Conservation (phyloP, 116 monocot genomes). For the Papilionanthe hybrid region DNA sequence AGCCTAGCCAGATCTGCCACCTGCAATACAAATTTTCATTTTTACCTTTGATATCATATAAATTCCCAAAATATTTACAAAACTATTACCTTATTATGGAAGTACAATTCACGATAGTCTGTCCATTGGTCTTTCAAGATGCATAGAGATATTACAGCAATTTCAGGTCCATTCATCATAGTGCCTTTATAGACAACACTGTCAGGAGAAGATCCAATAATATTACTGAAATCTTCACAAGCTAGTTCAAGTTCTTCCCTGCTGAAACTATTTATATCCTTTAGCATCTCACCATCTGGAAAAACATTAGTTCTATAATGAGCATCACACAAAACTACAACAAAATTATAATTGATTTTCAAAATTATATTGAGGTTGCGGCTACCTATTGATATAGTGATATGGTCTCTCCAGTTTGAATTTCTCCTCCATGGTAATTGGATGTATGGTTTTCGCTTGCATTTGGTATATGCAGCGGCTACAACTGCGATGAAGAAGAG, state of each 20-base stretch:
- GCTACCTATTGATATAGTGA: conserved; percentile 51
- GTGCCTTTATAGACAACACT: conserved; percentile 88
- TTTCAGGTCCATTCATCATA: conserved; percentile 72
- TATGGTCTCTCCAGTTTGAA: conserved; percentile 29
- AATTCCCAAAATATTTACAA: not conserved
- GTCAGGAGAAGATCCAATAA: conserved; percentile 77
- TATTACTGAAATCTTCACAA: conserved; percentile 99
- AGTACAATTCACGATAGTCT: conserved; percentile 64
- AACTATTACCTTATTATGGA: conserved; percentile 61
- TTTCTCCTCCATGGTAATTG: conserved; percentile 47
- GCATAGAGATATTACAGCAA: conserved; percentile 80
- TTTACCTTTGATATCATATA: not conserved
- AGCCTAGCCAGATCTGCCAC: conserved; percentile 71
- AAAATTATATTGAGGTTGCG: not conserved
- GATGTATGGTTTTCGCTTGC: conserved; percentile 26
- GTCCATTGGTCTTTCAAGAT: conserved; percentile 64
- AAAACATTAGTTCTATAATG: conserved; percentile 2
- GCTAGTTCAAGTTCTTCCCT: conserved; percentile 85
- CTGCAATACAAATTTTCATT: conserved; percentile 27
- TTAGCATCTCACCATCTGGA: conserved; percentile 61
- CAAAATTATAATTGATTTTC: not conserved
- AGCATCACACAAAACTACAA: not conserved
- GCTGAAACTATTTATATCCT: conserved; percentile 55
- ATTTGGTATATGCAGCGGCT: conserved; percentile 28
- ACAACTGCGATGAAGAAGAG: conserved; percentile 33